Percentiles rank a stretch among this genome's conserved stretches.
phyloP scores from a whole-genome alignment of 2,329 filamentous ascomycete species.

The Aureobasidium namibiae region DNA sequence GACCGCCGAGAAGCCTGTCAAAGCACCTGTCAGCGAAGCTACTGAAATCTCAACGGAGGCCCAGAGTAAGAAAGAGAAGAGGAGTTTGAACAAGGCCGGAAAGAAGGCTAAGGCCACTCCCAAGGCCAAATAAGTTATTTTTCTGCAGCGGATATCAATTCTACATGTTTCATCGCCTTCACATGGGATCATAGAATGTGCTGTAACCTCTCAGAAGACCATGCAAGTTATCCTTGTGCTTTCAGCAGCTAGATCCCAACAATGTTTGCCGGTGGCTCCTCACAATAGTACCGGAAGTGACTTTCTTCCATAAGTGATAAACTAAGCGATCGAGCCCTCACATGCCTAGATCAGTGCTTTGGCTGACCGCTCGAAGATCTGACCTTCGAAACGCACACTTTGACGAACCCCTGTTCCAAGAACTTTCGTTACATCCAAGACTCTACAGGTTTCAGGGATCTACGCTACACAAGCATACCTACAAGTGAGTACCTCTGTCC shows the following conservation, averaged over 20 bases:
- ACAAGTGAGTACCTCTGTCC: neutral
- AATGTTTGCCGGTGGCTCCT: too few species aligned
- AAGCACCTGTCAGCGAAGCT: slow-evolving; percentile 10
- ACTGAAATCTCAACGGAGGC: slow-evolving; percentile 12
- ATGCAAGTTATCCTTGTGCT: neutral
- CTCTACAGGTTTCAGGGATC: neutral
- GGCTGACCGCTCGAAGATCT: neutral
- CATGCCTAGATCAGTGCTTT: neutral
- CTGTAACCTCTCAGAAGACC: neutral
- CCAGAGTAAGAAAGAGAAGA: slow-evolving; percentile 23
- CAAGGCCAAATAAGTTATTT: slow-evolving; percentile 10
- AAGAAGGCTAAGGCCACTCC: slow-evolving; percentile 16
- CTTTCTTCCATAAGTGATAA: too few species aligned
- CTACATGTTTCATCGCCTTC: neutral
- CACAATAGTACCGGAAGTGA: neutral
- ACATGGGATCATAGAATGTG: too few species aligned
- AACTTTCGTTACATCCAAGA: neutral
- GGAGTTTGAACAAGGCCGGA: slow-evolving; percentile 14
- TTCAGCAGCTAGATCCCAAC: neutral
- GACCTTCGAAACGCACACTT: neutral
- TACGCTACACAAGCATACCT: neutral
- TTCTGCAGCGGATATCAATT: slow-evolving; percentile 9
- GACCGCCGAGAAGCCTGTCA: slow-evolving; percentile 12
- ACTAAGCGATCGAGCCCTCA: neutral
- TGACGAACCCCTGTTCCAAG: neutral